Base-by-base conservation (phyloP, 176 grass and related monocot species). In the Otatea glauca region DNA sequence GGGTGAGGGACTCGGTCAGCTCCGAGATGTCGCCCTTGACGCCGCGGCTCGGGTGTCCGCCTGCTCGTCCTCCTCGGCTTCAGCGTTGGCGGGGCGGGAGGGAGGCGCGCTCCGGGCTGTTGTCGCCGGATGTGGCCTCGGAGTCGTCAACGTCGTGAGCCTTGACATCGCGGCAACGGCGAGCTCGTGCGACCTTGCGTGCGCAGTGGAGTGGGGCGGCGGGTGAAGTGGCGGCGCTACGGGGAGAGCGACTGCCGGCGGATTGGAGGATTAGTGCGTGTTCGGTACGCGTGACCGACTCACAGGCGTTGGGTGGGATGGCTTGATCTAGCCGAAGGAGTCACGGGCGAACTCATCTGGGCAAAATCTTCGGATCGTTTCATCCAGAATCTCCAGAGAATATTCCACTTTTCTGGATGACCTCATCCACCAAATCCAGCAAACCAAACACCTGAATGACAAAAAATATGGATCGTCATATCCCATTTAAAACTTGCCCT, bases 21-120 rank as follows among this genome's bases (percentile, higher is more conserved):
- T 96, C 94, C n/a, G n/a, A n/a, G n/a, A 96, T 47, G 70, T 96
- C 94, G 5, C 81, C 91, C 47, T 93, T 91, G 4, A 91, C 89
- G 58, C 91, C 82, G 10, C 87, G 76, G 61, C 73, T 81, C 23
- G 74, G n/a, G 70, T 75, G 61, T 80, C 81, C 65, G 64, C 72
- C 75, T 90, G 88, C 41, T 90, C 85, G 32, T 85, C 92, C 47
- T 88, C 82, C 3, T 32, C 74, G 59, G 32, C 50, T n/a, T 74
- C 73, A 14, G 62, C 60, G n/a, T 11, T 2, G 44, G 44, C 37
- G 44, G 56, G 35, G 34, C 45, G n/a, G n/a, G n/a, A n/a, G 68
- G 45, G 70, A 42, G 23, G 54, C 42, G 71, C 35, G 64, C 79
- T 75, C 72, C 72, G 78, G 72, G 74, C 27, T 85, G 27, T 66